These are phyloP conservation scores for Fusarium abutilonis DNA, from an alignment of 2,329 filamentous ascomycete species.

Conservation along the genomic window DNA sequence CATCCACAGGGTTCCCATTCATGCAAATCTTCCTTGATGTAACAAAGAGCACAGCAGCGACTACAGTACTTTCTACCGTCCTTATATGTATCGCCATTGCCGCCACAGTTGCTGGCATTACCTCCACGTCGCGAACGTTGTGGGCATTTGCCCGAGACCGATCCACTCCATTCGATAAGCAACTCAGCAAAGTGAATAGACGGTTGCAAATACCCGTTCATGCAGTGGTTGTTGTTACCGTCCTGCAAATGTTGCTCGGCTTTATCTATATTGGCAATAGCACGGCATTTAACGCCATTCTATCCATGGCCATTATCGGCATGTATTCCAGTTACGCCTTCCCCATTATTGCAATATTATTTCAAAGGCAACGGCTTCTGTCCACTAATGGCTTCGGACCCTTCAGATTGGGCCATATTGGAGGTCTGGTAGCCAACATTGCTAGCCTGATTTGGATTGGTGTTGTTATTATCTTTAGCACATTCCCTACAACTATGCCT, in stretches of 20 bases:
- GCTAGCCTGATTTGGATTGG: constrained; percentile 56
- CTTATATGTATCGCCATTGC: constrained; percentile 44
- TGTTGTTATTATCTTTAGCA: constrained; percentile 57
- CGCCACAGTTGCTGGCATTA: constrained; percentile 47
- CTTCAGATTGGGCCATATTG: constrained; percentile 46
- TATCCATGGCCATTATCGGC: constrained; percentile 55
- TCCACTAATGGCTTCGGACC: constrained; percentile 33
- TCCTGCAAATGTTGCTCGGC: constrained; percentile 47
- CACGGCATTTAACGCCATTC: constrained; percentile 54
- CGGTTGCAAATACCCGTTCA: constrained; percentile 50
- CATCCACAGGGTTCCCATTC: constrained; percentile 55
- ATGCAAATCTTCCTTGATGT: constrained; percentile 53
- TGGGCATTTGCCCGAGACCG: constrained; percentile 55
- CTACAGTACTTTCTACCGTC: constrained; percentile 47
- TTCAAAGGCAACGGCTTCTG: constrained; percentile 47
- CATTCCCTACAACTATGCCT: constrained; percentile 54
- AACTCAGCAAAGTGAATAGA: constrained; percentile 50
- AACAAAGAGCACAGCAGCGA: constrained; percentile 40
- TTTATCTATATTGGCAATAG: constrained; percentile 55
- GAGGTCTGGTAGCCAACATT: constrained; percentile 53
- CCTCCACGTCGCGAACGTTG: constrained; percentile 51
- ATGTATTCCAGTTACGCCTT: constrained; percentile 57
- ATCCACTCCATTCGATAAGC: constrained; percentile 49
- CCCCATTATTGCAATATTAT: constrained; percentile 52
- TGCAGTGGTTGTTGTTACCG: constrained; percentile 40